Conservation (phyloP, 78 protist species). For the Thecamonas trahens region DNA sequence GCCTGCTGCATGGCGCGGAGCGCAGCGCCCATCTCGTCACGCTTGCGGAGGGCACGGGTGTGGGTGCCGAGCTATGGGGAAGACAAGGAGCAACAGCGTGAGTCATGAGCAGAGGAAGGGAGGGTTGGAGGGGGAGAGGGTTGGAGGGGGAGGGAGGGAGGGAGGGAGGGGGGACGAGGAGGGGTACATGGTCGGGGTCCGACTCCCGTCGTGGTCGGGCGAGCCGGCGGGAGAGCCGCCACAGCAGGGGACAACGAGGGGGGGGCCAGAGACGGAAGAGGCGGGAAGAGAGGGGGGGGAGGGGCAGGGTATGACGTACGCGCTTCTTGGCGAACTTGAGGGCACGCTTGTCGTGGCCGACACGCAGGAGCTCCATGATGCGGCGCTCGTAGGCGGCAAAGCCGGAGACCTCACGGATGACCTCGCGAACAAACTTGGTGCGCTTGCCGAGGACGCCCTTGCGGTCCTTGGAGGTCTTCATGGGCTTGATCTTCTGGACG, state of each 20-base stretch:
- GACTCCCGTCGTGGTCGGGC: not conserved
- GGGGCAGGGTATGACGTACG: not conserved
- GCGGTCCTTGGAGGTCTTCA: constrained; percentile 18
- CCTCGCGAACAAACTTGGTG: constrained; percentile 41
- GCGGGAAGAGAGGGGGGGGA: not conserved
- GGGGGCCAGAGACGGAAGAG: not conserved
- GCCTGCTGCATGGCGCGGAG: constrained; percentile 16
- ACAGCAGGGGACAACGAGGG: not conserved
- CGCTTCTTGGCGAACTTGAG: constrained; percentile 77
- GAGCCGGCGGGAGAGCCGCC: not conserved
- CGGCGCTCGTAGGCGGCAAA: constrained; percentile 90
- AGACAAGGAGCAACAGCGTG: not conserved
- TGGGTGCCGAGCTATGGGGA: constrained; percentile 41
- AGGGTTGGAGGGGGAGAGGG: too few species aligned
- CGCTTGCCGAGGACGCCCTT: constrained; percentile 35
- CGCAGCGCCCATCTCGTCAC: constrained; percentile 24
- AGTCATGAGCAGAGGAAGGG: not conserved
- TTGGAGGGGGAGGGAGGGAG: too few species aligned
- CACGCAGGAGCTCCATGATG: constrained; percentile 70
- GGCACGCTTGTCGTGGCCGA: constrained; percentile 89
- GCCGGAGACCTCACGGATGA: constrained; percentile 83
- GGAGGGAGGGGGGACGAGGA: not conserved
- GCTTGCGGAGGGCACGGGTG: constrained; percentile 54
- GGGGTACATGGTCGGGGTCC: not conserved
- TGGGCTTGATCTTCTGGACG: constrained; percentile 23